phyloP scores from a whole-genome alignment of 2,329 filamentous ascomycete species.

The Microsporum ferrugineum region DNA sequence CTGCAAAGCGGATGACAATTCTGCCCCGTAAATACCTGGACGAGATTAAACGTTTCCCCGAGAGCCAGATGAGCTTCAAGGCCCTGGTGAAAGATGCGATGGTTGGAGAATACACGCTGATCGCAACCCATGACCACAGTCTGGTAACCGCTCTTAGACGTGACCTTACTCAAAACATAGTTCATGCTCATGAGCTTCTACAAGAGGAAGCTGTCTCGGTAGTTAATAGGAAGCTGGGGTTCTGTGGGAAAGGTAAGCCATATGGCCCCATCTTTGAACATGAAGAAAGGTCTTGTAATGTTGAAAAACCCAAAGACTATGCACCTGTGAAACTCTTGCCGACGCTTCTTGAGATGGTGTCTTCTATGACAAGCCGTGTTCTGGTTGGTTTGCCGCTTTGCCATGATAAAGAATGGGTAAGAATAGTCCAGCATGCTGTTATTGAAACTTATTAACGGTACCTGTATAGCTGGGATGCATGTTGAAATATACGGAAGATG shows the following conservation, averaged over 20 bases:
- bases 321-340: constrained; percentile 6
- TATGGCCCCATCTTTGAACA: neutral
- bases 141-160: neutral
- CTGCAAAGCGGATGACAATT: neutral
- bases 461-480: neutral
- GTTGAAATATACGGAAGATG: constrained; percentile 12
- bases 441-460: neutral
- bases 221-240: neutral
- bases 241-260: neutral
- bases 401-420: constrained; percentile 14
- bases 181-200: neutral
- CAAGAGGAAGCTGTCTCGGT: neutral
- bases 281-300: neutral
- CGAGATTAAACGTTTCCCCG: neutral
- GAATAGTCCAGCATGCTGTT: neutral
- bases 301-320: neutral
- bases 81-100: neutral
- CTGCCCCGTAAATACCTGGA: neutral
- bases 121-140: neutral
- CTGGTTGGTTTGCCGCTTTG: constrained; percentile 15
- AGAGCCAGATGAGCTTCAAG: neutral
- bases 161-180: neutral
- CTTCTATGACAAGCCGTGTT: constrained; percentile 12
- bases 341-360: constrained; percentile 13
- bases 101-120: neutral